Base-by-base conservation (phyloP, 139 green algal species). In the Coelastrella sp. region DNA sequence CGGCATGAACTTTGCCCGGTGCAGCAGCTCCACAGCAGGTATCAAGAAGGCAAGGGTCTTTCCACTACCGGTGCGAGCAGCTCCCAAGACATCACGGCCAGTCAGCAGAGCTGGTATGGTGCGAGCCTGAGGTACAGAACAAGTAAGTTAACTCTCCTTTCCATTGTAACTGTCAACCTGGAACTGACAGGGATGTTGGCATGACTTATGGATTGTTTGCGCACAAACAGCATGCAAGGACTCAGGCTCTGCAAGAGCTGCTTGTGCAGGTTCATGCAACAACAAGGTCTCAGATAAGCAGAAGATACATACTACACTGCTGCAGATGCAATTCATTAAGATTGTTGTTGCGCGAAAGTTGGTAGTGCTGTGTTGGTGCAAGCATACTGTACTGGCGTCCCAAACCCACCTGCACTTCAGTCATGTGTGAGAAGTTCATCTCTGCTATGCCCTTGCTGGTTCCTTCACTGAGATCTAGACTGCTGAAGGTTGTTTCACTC, bases 11-110 rank as follows among this genome's bases (percentile, higher is more conserved):
- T 96, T 95, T 41, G 93, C 94, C 34, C 94, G 89, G 87, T 98
- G 94, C 73, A 99, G 90, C 85, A 98, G 91, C 93, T 99, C 97
- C 6, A 95, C 85, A 30, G 87, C 91, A 9, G 97, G 97, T 37
- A 99, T 95, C 30, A 99, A 90, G 81, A 99, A 99, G 3, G 97
- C 97, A 9, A 99, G 91, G 27, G 97, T 99, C 91, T 99, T 99
- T 62, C 97, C 97, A n/a, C 94, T 98, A 7, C 97, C 97, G 69
- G 97, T 99, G 27, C 96, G 92, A 11, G 97, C 97, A 4, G 97
- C 96, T 4, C 95, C 97, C 72, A 99, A 93, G 57, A 99, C 91
- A 83, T 99, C 97, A 23, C 93, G 84, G 2, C 97, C 97, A 9
- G 93, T 88, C 68, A 99, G 90, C 60, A 99, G 90, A 17, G 93